phyloP scores from a whole-genome alignment of 139 green algal genomes.

The Helicosporidium sp. region DNA sequence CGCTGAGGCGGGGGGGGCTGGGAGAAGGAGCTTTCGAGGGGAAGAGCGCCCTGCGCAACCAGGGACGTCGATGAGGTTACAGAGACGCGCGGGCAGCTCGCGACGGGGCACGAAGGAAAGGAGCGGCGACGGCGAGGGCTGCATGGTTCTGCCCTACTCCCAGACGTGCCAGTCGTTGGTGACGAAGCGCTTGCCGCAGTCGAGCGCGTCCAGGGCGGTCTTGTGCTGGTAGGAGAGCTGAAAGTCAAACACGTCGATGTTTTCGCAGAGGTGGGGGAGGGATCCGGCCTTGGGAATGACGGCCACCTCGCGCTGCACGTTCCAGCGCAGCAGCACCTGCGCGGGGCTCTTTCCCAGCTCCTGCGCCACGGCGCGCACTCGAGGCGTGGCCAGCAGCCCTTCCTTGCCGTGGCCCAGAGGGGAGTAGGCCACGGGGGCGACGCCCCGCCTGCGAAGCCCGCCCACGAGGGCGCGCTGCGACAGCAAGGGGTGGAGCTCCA shows the following conservation, averaged over 20 bases:
- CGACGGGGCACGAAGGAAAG: too few species aligned
- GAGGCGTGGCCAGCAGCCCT: slow-evolving; percentile 19
- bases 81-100: too few species aligned
- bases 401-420: slow-evolving; percentile 27
- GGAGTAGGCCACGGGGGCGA: slow-evolving; percentile 47
- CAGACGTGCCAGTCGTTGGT: slow-evolving; percentile 28
- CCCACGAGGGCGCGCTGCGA: slow-evolving; percentile 56
- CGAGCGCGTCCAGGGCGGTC: slow-evolving; percentile 27
- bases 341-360: slow-evolving; percentile 25
- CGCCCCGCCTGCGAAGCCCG: slow-evolving; percentile 24
- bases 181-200: slow-evolving; percentile 22
- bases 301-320: slow-evolving; percentile 56
- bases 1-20: slow-evolving; percentile 38
- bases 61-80: not conserved
- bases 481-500: slow-evolving; percentile 62
- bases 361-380: slow-evolving; percentile 30
- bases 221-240: slow-evolving; percentile 29
- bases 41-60: slow-evolving; percentile 33
- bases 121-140: too few species aligned
- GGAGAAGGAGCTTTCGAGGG: too few species aligned
- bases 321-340: slow-evolving; percentile 65
- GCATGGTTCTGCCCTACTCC: too few species aligned
- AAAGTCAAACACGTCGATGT: slow-evolving; percentile 37
- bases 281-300: slow-evolving; percentile 43
- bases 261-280: slow-evolving; percentile 24